Conservation (phyloP, 192 early-diverging fungal genomes). For the Neocallimastix lanati region DNA sequence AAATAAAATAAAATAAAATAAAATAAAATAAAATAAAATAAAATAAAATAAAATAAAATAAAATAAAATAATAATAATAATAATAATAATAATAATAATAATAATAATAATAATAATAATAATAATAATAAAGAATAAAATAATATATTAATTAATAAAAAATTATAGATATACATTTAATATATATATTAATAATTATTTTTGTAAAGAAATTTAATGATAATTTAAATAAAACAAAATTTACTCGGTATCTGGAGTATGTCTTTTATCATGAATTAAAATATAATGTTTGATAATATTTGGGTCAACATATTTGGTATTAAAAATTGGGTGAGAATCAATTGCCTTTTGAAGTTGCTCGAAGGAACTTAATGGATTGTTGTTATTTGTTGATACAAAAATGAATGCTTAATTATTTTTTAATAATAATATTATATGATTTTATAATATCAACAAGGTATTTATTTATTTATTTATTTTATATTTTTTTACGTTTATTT, state of each 20-base stretch:
- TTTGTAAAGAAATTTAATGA: background rate
- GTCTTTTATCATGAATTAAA: slow-evolving; percentile 62
- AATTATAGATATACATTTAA: background rate
- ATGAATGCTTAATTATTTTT: slow-evolving; percentile 13
- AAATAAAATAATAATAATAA: no score
- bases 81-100: no score
- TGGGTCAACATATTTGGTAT: slow-evolving; percentile 59
- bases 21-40: no score
- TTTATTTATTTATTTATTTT: no score
- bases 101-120: no score
- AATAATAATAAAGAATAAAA: background rate
- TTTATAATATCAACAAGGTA: background rate
- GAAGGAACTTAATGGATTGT: slow-evolving; percentile 56
- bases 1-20: no score
- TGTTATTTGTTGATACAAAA: slow-evolving; percentile 44
- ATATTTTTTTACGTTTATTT: no score
- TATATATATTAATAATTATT: background rate
- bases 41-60: no score
- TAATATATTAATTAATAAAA: background rate
- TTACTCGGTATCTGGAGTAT: slow-evolving; percentile 30
- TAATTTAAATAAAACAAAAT: background rate
- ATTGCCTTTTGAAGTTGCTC: slow-evolving; percentile 29
- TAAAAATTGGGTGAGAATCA: slow-evolving; percentile 29
- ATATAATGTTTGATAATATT: slow-evolving; percentile 64
- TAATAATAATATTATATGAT: background rate